phyloP scores from a whole-genome alignment of 768 basidiomycete species.

The Boletus coccyginus region DNA sequence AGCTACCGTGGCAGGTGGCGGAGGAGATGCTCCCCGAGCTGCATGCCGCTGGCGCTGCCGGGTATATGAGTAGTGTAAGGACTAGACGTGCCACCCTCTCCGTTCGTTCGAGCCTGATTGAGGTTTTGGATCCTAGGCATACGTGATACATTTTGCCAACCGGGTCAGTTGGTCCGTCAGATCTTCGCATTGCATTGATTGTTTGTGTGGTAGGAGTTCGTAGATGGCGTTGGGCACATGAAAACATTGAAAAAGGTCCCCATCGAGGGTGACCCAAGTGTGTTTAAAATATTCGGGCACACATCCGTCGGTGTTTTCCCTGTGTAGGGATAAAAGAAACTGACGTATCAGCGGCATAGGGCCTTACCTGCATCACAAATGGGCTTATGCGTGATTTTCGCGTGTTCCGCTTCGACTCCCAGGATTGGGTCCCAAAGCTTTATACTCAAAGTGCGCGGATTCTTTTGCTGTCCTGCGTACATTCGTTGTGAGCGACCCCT shows the following conservation, averaged over 20 bases:
- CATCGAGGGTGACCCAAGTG: neutral
- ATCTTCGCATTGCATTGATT: neutral
- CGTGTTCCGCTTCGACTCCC: neutral
- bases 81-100: neutral
- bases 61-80: neutral
- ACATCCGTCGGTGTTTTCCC: neutral
- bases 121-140: neutral
- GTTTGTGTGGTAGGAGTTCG: neutral
- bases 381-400: neutral
- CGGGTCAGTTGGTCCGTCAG: neutral
- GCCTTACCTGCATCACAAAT: neutral
- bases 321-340: neutral
- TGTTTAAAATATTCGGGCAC: neutral
- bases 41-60: neutral
- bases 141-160: neutral
- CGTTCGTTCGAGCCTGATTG: neutral
- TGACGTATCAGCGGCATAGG: neutral
- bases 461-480: neutral
- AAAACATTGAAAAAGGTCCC: neutral
- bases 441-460: neutral
- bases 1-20: neutral
- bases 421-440: neutral
- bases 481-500: neutral
- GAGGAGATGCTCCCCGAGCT: constrained; percentile 2
- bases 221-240: neutral